Percentiles rank a stretch among this genome's conserved stretches.
These are phyloP conservation scores for Raffaelea ambrosiae DNA, from an alignment of 2,329 filamentous ascomycete species.

Conservation along the genomic window DNA sequence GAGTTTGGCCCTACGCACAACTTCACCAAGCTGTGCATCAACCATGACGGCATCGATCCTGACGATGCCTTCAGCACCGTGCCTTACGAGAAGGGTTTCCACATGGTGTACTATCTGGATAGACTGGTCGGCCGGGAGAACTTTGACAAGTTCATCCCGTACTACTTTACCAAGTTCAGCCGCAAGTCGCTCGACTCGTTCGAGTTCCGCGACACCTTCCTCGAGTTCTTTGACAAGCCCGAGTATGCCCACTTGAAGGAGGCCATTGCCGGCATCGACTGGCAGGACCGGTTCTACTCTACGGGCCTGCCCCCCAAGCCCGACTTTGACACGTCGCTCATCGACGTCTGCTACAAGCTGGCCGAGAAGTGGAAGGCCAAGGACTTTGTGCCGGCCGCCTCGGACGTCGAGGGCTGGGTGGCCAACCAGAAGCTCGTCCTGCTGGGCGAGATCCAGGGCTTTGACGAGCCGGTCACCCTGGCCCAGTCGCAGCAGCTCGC, in stretches of 20 bases:
- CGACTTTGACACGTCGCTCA: slow-evolving; percentile 79
- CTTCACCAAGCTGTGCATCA: slow-evolving; percentile 84
- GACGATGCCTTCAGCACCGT: slow-evolving; percentile 91
- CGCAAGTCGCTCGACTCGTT: slow-evolving; percentile 85
- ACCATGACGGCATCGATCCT: slow-evolving; percentile 83
- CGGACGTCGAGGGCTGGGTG: slow-evolving; percentile 66
- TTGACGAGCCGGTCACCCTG: slow-evolving; percentile 52
- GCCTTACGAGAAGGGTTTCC: slow-evolving; percentile 95
- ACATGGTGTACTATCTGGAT: slow-evolving; percentile 87
- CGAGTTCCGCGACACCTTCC: slow-evolving; percentile 82
- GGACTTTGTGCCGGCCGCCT: slow-evolving; percentile 53
- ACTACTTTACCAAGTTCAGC: slow-evolving; percentile 84
- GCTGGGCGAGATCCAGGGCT: slow-evolving; percentile 68
- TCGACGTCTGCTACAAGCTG: slow-evolving; percentile 75
- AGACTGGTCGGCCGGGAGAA: slow-evolving; percentile 73
- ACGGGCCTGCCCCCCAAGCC: slow-evolving; percentile 87
- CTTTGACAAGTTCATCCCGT: slow-evolving; percentile 91
- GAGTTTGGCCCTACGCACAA: slow-evolving; percentile 76
- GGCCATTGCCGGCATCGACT: slow-evolving; percentile 68
- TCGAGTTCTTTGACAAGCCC: slow-evolving; percentile 68
- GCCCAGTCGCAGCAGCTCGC: slow-evolving; percentile 66
- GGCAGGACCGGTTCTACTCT: slow-evolving; percentile 83
- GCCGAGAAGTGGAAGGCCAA: slow-evolving; percentile 70
- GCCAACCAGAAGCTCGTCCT: slow-evolving; percentile 91
- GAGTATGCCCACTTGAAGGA: slow-evolving; percentile 55